phyloP scores from a whole-genome alignment of 2,329 filamentous ascomycete species.

The Aspergillus pseudonomiae region DNA sequence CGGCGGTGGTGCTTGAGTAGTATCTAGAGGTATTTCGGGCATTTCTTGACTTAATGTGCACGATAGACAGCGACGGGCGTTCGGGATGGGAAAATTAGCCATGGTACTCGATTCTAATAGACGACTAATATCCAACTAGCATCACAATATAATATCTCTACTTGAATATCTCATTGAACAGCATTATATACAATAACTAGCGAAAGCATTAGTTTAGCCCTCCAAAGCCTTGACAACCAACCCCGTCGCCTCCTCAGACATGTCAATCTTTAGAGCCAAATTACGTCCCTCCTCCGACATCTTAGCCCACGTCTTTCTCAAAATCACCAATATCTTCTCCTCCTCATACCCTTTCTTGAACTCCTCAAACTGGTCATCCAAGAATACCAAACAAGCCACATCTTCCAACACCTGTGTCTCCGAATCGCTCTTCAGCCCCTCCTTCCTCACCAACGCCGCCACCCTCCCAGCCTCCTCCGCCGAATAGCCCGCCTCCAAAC shows the following conservation, averaged over 20 bases:
- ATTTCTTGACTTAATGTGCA: conserved; percentile 9
- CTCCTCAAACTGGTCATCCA: conserved; percentile 82
- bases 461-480: conserved; percentile 63
- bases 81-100: background rate
- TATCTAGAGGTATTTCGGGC: conserved; percentile 13
- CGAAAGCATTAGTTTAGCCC: conserved; percentile 18
- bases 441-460: conserved; percentile 75
- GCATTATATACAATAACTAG: conserved; percentile 5
- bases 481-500: conserved; percentile 54
- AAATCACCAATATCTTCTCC: conserved; percentile 72
- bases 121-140: background rate
- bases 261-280: conserved; percentile 66
- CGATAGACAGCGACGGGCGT: conserved; percentile 10
- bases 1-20: conserved; percentile 34
- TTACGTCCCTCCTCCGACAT: conserved; percentile 67
- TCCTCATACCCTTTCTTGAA: conserved; percentile 72
- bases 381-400: conserved; percentile 82
- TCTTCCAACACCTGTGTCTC: conserved; percentile 77
- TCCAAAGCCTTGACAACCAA: conserved; percentile 67
- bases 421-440: conserved; percentile 61
- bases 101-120: background rate
- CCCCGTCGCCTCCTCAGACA: conserved; percentile 64
- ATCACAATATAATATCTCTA: background rate
- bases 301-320: conserved; percentile 76
- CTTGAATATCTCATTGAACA: background rate